Percentiles rank a stretch among this genome's conserved stretches.
phyloP scores from a whole-genome alignment of 495 filamentous ascomycete genomes.

The Tuber magnatum region DNA sequence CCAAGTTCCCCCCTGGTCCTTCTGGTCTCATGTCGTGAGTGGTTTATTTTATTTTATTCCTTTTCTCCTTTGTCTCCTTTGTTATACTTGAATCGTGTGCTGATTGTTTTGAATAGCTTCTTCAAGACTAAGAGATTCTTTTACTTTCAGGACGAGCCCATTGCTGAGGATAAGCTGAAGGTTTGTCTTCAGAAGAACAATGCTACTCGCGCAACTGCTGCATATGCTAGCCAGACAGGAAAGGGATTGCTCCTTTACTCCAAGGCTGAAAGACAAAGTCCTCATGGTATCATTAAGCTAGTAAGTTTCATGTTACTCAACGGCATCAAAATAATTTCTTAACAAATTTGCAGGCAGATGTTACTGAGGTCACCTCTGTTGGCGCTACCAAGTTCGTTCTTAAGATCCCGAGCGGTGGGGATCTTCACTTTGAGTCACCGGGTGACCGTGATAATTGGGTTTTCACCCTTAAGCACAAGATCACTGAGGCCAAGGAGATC shows the following conservation, averaged over 20 bases:
- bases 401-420: slow-evolving; percentile 45
- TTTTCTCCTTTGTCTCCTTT: neutral
- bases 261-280: slow-evolving; percentile 82
- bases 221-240: slow-evolving; percentile 87
- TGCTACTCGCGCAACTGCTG: slow-evolving; percentile 66
- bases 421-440: slow-evolving; percentile 44
- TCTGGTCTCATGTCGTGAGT: slow-evolving; percentile 79
- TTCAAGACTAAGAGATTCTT: slow-evolving; percentile 66
- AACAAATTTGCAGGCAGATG: slow-evolving; percentile 58
- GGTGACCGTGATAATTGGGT: slow-evolving; percentile 89
- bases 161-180: slow-evolving; percentile 64
- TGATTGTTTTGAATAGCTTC: slow-evolving; percentile 26
- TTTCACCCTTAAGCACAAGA: slow-evolving; percentile 65
- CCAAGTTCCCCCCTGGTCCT: slow-evolving; percentile 46
- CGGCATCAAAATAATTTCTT: slow-evolving; percentile 3
- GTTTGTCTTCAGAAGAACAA: slow-evolving; percentile 85
- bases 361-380: slow-evolving; percentile 67
- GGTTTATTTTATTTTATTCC: slow-evolving; percentile 12
- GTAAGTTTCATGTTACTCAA: slow-evolving; percentile 48
- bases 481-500: slow-evolving; percentile 67
- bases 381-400: slow-evolving; percentile 74
- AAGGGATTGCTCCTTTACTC: slow-evolving; percentile 91
- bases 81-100: neutral
- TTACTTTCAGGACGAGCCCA: slow-evolving; percentile 80
- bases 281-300: slow-evolving; percentile 74